Evolutionary conservation across 768 basidiomycete species (phyloP).

Genomic region (Suillus clintonianus): DNA sequence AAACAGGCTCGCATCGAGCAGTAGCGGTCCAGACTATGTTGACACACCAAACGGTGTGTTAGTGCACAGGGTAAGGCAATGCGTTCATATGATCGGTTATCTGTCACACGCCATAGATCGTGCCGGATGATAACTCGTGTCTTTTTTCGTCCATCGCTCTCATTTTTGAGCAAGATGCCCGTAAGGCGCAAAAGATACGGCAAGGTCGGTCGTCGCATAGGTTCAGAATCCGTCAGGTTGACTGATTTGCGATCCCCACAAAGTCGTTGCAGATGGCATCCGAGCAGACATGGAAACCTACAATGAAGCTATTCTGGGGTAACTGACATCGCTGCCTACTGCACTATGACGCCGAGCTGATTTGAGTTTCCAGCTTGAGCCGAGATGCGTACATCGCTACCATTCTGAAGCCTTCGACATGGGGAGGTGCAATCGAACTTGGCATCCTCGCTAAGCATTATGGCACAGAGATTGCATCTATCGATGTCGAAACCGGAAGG

Average conservation of each 20-base stretch:
- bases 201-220: constrained; percentile 52
- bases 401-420: constrained; percentile 77
- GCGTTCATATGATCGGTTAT: neutral
- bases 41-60: constrained; percentile 64
- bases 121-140: constrained; percentile 98
- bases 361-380: constrained; percentile 40
- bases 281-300: constrained; percentile 69
- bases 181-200: constrained; percentile 70
- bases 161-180: constrained; percentile 80
- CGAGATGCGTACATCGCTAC: constrained; percentile 76
- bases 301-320: constrained; percentile 89
- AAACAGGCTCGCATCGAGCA: constrained; percentile 18
- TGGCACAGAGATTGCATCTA: constrained; percentile 80
- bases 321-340: constrained; percentile 11
- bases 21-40: constrained; percentile 56
- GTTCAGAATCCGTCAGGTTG: neutral
- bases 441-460: constrained; percentile 82
- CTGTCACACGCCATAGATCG: constrained; percentile 48
- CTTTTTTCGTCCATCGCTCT: constrained; percentile 87
- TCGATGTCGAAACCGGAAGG: constrained; percentile 92
- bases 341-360: neutral
- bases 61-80: constrained; percentile 61
- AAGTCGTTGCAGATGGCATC: constrained; percentile 87
- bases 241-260: constrained; percentile 1
- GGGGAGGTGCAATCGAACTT: constrained; percentile 97